Evolutionary conservation across 2,329 filamentous ascomycete species (phyloP).

Genomic region (Hypoxylon sp.): DNA sequence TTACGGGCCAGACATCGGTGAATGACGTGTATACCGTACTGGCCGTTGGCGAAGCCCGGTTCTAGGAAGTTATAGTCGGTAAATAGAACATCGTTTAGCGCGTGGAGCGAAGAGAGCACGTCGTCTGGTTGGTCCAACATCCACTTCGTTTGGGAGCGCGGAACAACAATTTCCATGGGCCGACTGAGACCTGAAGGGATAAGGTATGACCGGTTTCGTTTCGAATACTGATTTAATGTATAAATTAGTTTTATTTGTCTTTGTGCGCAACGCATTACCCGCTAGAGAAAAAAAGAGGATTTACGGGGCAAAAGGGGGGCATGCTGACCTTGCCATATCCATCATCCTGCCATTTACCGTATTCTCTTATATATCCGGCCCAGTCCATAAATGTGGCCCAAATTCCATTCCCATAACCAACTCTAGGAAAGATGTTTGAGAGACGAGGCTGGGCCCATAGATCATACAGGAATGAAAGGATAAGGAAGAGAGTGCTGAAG

Average conservation of each 20-base stretch:
- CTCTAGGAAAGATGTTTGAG: neutral
- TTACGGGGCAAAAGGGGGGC: neutral
- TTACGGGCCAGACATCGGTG: neutral
- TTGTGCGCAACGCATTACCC: neutral
- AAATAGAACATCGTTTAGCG: neutral
- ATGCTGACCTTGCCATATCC: neutral
- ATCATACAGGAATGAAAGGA: neutral
- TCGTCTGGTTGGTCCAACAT: neutral
- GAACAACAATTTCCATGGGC: neutral
- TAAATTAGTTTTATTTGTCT: neutral
- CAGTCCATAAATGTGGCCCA: neutral
- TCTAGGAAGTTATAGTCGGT: conserved; percentile 1
- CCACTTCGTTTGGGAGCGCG: conserved; percentile 1
- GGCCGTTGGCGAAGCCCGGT: neutral
- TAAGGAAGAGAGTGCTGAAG: neutral
- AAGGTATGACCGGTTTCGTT: neutral
- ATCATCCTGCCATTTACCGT: neutral
- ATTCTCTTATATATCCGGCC: neutral
- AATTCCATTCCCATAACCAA: neutral
- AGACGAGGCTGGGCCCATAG: conserved; percentile 1
- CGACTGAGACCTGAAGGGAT: neutral
- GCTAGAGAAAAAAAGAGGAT: neutral
- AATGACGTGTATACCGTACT: neutral
- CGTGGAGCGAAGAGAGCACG: neutral
- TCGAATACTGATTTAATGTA: neutral